Evolutionary conservation across 805 yeast species (phyloP), one percentile per base, ranked within the genome.

Genomic region (Metschnikowia vanudenii): DNA sequence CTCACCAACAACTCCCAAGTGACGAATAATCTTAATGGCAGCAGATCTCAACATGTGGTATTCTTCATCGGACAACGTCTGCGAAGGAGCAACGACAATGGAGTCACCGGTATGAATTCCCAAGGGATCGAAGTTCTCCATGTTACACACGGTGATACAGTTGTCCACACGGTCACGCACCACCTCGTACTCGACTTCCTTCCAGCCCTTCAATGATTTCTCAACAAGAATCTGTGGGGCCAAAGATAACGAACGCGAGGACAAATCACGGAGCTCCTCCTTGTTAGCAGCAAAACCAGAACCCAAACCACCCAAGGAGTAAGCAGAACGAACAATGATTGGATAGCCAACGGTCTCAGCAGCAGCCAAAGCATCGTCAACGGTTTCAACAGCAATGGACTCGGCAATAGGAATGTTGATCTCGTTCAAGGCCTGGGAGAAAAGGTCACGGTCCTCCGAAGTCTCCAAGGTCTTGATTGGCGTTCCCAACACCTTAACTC

Each of bases 61-160:
- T 63, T 92, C 99, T 66, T 88, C 97, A 65, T 92, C 98, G 16
- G 96, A 86, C 54, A 92, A 75, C 36, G 99, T 92, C 75, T 92
- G 99, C 37, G 97, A 91, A 41, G 99, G 99, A 45, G 99, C 99
- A 62, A 92, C 96, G 47, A 92, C 99, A 62, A 92, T 94, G 45
- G 98, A 94, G 69, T 92, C 99, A 79, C 99, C 99, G 49, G 99
- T 92, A 67, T 92, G 99, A 62, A 92, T 91, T 66, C 99, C 99
- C 59, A 92, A 79, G 38, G 99, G 99, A 72, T 92, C 99, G 58
- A 92, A 92, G 73, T 92, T 92, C 74, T 92, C 99, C 99, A 92
- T 92, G 75, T 92, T 92, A 80, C 99, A 92, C 53, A 92, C 99
- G 40, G 99, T 92, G 61, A 92, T 89, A 83, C 99, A 92, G 81